phyloP scores from a whole-genome alignment of 768 basidiomycete genomes.

The Exidia glandulosa region DNA sequence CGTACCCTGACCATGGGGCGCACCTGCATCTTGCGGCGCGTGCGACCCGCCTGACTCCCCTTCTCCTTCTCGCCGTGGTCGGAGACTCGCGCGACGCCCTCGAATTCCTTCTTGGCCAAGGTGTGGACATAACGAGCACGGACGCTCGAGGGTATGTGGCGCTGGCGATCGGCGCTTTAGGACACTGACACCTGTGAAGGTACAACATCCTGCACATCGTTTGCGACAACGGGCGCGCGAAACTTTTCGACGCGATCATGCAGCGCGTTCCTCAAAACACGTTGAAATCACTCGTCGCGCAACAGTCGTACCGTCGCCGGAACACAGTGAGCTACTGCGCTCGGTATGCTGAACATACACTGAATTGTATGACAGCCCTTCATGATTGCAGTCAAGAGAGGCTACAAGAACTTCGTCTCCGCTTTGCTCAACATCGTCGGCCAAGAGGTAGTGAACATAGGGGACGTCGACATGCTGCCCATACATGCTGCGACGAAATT shows the following conservation, averaged over 20 bases:
- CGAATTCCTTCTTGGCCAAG: constrained; percentile 40
- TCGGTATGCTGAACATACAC: not conserved
- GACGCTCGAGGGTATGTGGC: constrained; percentile 34
- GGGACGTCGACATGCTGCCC: constrained; percentile 40
- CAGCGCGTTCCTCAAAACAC: constrained; percentile 41
- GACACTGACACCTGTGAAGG: constrained; percentile 18
- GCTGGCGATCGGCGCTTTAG: not conserved
- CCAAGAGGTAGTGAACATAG: constrained; percentile 10
- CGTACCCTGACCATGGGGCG: constrained; percentile 31
- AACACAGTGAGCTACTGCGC: constrained; percentile 30
- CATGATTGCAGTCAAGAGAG: constrained; percentile 37
- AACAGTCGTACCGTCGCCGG: constrained; percentile 33
- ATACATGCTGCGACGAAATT: constrained; percentile 36
- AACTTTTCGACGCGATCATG: constrained; percentile 32
- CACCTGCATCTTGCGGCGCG: constrained; percentile 30
- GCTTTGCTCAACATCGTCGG: constrained; percentile 18
- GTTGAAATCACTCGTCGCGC: constrained; percentile 30
- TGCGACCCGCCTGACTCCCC: constrained; percentile 35
- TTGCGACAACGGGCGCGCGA: constrained; percentile 17
- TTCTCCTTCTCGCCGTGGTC: constrained; percentile 31
- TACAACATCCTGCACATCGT: constrained; percentile 49
- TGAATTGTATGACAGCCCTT: constrained; percentile 31
- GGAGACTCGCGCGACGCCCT: constrained; percentile 23
- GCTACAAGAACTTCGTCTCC: constrained; percentile 17
- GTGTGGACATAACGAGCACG: constrained; percentile 31